Conservation (phyloP, 768 basidiomycete species). For the Serendipita sp. region DNA sequence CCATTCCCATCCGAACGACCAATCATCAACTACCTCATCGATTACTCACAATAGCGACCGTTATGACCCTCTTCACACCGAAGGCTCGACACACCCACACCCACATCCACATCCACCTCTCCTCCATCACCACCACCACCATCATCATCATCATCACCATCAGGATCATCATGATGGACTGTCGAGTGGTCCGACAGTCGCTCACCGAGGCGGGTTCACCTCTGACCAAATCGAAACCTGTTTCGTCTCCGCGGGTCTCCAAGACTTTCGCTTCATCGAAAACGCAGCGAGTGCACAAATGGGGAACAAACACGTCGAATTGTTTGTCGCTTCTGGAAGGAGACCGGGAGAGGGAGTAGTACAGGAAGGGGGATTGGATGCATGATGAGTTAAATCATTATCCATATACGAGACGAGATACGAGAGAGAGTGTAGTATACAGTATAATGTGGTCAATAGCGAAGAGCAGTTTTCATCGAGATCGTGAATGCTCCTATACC, state of each 20-base stretch:
- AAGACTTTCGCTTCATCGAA: slow-evolving; percentile 25
- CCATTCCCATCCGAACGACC: background rate
- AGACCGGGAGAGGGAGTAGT: background rate
- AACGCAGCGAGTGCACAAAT: slow-evolving; percentile 7
- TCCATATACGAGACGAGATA: no score
- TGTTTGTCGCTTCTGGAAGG: slow-evolving; percentile 43
- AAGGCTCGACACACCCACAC: background rate
- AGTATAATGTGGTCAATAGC: no score
- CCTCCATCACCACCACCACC: slow-evolving; percentile 18
- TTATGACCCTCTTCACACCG: no score
- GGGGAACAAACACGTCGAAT: slow-evolving; percentile 19
- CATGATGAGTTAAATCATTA: no score
- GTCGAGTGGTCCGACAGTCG: slow-evolving; percentile 21
- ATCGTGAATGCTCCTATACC: no score
- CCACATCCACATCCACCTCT: slow-evolving; percentile 6
- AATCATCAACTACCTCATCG: no score
- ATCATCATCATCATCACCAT: slow-evolving; percentile 17
- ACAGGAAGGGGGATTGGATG: no score
- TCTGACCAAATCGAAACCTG: slow-evolving; percentile 30
- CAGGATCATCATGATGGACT: background rate
- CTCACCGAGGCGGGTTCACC: slow-evolving; percentile 38
- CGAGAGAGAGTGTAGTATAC: no score
- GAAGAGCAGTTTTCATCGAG: no score
- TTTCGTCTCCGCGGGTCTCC: slow-evolving; percentile 40
- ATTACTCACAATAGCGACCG: no score